Conservation (phyloP, 495 filamentous ascomycete genomes). For the Xylaria telfairii region DNA sequence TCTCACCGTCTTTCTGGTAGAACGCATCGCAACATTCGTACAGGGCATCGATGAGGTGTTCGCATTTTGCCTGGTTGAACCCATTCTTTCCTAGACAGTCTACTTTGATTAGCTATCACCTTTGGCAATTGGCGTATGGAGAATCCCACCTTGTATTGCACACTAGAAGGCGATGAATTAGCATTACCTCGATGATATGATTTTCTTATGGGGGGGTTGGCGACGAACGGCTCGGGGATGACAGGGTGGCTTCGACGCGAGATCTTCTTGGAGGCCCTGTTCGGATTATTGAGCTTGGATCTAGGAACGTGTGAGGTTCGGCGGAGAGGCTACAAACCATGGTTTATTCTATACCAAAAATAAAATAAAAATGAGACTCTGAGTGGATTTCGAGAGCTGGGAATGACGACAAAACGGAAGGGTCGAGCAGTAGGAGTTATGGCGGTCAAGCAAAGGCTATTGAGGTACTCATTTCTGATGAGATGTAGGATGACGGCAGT, state of each 20-base stretch:
- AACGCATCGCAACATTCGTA: constrained; percentile 95
- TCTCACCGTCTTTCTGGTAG: constrained; percentile 80
- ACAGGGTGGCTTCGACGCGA: constrained; percentile 79
- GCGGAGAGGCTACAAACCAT: constrained; percentile 21
- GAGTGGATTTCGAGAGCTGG: neutral
- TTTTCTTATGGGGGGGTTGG: constrained; percentile 6
- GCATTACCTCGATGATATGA: constrained; percentile 19
- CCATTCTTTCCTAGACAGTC: constrained; percentile 84
- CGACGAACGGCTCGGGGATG: constrained; percentile 82
- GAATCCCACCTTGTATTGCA: constrained; percentile 79
- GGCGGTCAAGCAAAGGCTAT: neutral
- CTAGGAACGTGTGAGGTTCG: neutral
- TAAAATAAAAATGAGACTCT: neutral
- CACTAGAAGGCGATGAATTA: constrained; percentile 58
- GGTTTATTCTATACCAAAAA: neutral
- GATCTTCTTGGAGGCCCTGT: constrained; percentile 66
- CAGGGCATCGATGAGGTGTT: constrained; percentile 80
- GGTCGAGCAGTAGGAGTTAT: neutral
- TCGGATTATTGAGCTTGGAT: constrained; percentile 11
- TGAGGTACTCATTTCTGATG: neutral
- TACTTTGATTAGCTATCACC: constrained; percentile 42
- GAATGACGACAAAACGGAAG: neutral
- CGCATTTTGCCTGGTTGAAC: constrained; percentile 88
- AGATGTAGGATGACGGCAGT: neutral
- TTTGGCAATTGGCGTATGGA: neutral